Base-by-base conservation (phyloP, 352 stramenopile genomes). In the Phytopythium oedochilum region DNA sequence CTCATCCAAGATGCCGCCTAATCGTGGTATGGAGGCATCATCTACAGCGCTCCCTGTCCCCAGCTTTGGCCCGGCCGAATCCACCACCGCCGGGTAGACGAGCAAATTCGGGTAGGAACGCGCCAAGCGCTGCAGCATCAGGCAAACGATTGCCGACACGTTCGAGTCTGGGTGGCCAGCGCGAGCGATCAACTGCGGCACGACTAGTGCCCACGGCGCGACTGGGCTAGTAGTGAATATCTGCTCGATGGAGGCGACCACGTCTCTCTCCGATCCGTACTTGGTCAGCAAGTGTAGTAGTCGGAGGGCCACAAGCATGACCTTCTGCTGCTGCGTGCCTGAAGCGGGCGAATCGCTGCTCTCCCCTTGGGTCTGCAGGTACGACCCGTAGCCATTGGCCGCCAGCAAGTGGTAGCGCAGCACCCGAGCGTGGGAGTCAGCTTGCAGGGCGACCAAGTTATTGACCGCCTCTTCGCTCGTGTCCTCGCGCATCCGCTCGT, bases 11-110 rank as follows among this genome's bases (percentile, higher is more conserved):
- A 92, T 63, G 18, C 63, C 62, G 50, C 57, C 54, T 7, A 67
- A 84, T 70, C 6, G 53, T 59, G 44, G 61, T 66, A 25, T 59
- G 17, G 58, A 22, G 34, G 42, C 10, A 12, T 39, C 43, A 46
- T 31, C 15, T 28, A 14, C 18, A 44, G 51, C 60, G 28, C 50
- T 53, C 14, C 48, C 26, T 22, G 32, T 15, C 28, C 22, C 50
- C 40, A 49, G 22, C 12, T 6, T 48, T 12, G 18, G 23, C 14
- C 72, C 54, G 49, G 78, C 61, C 9, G 74, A 73, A 48, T 92
- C 77, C 22, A 90, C 84, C 5, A 94, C 66, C 18, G 71, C 77
- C 15, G 83, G 83, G 62, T 92, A 96, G 18, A 90, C 80, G 32
- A 96, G 70, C 9, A 82, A 44, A 48, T 91, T 70, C 3, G 84